These are phyloP conservation scores for Claviceps spartinae DNA, from an alignment of 2,329 filamentous ascomycete genomes.

Conservation along the genomic window DNA sequence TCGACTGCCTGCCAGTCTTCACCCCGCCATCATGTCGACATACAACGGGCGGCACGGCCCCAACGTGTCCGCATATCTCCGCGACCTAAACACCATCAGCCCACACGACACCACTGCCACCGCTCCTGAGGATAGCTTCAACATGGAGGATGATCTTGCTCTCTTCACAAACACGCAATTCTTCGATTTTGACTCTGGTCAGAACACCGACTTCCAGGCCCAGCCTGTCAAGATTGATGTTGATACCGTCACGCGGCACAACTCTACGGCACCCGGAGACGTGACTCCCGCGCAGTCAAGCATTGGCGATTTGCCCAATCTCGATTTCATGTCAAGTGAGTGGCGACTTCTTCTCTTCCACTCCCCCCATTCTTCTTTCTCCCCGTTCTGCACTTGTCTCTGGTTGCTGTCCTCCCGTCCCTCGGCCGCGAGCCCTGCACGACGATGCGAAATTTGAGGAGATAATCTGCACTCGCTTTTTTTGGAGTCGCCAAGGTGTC, in stretches of 20 bases:
- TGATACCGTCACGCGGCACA: slow-evolving; percentile 16
- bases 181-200: slow-evolving; percentile 62
- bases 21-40: slow-evolving; percentile 44
- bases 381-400: not conserved
- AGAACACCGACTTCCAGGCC: slow-evolving; percentile 42
- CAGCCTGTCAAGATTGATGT: slow-evolving; percentile 31
- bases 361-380: not conserved
- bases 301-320: slow-evolving; percentile 31
- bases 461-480: not conserved
- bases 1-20: not conserved
- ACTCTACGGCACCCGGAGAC: slow-evolving; percentile 24
- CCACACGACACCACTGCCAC: slow-evolving; percentile 37
- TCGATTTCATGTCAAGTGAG: slow-evolving; percentile 40
- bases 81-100: slow-evolving; percentile 66
- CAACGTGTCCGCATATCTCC: slow-evolving; percentile 83
- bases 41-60: slow-evolving; percentile 66
- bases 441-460: not conserved
- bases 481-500: not conserved
- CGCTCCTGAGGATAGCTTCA: slow-evolving; percentile 42
- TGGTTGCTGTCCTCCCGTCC: not conserved
- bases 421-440: not conserved
- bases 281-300: slow-evolving; percentile 25
- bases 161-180: slow-evolving; percentile 76
- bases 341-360: slow-evolving; percentile 8
- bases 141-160: slow-evolving; percentile 57